Percentiles rank a stretch among this genome's conserved stretches.
Evolutionary conservation across 495 filamentous ascomycete genomes (phyloP).

Genomic region (Hypoxylon lienhwacheense): DNA sequence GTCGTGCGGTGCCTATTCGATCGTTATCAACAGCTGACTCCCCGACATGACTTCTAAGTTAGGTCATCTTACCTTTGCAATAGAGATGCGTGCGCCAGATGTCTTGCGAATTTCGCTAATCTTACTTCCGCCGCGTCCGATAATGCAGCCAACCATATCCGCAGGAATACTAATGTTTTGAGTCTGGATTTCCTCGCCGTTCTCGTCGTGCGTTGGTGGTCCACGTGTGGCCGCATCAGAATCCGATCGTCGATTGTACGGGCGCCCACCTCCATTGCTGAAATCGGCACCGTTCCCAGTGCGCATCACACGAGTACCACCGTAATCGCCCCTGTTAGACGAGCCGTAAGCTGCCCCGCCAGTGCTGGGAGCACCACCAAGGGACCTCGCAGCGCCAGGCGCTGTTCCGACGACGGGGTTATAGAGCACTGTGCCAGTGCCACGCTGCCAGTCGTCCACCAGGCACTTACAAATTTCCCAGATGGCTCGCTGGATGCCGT

Average conservation of each 20-base stretch:
- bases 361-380: constrained; percentile 40
- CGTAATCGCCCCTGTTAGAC: constrained; percentile 54
- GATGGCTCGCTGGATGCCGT: constrained; percentile 89
- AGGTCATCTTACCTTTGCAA: constrained; percentile 76
- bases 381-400: constrained; percentile 54
- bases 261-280: constrained; percentile 70
- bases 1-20: constrained; percentile 79
- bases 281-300: constrained; percentile 98
- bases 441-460: constrained; percentile 95
- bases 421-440: constrained; percentile 94
- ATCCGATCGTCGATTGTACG: constrained; percentile 76
- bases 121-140: constrained; percentile 89
- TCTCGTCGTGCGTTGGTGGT: constrained; percentile 83
- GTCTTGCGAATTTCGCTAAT: constrained; percentile 97
- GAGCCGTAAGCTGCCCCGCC: constrained; percentile 40
- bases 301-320: constrained; percentile 75
- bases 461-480: constrained; percentile 99
- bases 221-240: constrained; percentile 72
- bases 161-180: constrained; percentile 99
- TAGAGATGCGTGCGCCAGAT: constrained; percentile 95
- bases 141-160: constrained; percentile 99
- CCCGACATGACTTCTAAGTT: neutral
- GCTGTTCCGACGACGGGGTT: constrained; percentile 90
- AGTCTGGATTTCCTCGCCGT: constrained; percentile 96
- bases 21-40: constrained; percentile 10